Percentiles rank a stretch among this genome's conserved stretches.
These are phyloP conservation scores for Yamadazyma nakazawae DNA, from an alignment of 805 yeast genomes.

Conservation along the genomic window DNA sequence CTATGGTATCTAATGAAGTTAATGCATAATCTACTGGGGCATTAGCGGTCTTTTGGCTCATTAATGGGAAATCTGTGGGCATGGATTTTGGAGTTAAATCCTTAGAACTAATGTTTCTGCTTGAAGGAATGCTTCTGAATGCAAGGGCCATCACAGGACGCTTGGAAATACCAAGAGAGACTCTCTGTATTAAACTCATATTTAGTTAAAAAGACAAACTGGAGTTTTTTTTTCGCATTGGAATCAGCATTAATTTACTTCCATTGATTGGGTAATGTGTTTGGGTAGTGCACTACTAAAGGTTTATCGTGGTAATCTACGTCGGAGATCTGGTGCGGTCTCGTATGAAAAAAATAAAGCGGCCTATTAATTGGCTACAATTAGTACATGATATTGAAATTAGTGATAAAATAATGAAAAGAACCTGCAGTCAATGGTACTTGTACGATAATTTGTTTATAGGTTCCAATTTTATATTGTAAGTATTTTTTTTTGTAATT, in stretches of 20 bases:
- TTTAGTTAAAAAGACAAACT: background rate
- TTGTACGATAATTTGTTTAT: too few species aligned
- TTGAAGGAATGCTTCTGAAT: constrained; percentile 3
- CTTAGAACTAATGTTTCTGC: constrained; percentile 19
- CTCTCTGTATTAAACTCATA: constrained; percentile 29
- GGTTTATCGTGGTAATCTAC: background rate
- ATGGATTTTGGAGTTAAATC: constrained; percentile 50
- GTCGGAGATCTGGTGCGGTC: background rate
- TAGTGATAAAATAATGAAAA: too few species aligned
- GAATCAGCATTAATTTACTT: constrained; percentile 34
- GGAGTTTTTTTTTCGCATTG: constrained; percentile 5
- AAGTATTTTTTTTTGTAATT: too few species aligned
- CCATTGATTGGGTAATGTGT: constrained; percentile 28
- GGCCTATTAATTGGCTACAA: too few species aligned
- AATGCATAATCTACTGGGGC: constrained; percentile 72
- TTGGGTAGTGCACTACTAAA: constrained; percentile 1
- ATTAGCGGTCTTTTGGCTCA: constrained; percentile 55
- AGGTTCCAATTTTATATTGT: too few species aligned
- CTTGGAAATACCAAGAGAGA: constrained; percentile 21
- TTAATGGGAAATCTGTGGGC: constrained; percentile 68
- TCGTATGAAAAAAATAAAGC: too few species aligned
- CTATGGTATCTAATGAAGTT: constrained; percentile 76
- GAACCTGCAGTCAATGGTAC: too few species aligned
- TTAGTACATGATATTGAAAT: too few species aligned
- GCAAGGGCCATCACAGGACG: constrained; percentile 9